Evolutionary conservation across 805 yeast species (phyloP).

Genomic region (Saccharomycopsis fibuligera): DNA sequence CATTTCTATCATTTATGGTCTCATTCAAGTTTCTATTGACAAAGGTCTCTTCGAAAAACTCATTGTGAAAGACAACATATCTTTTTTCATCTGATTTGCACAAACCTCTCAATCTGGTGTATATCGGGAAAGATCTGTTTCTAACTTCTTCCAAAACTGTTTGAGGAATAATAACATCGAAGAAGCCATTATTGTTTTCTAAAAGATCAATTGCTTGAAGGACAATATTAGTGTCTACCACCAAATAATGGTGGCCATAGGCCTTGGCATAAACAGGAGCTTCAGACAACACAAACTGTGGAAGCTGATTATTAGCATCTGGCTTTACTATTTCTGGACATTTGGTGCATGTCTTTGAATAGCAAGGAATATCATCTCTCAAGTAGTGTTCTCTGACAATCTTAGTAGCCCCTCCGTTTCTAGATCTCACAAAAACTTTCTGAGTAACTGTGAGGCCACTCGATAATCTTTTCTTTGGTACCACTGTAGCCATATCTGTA

Average conservation of each 20-base stretch:
- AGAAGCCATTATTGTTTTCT: conserved; percentile 70
- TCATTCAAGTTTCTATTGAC: conserved; percentile 59
- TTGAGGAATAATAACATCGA: conserved; percentile 91
- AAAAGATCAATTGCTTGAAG: conserved; percentile 84
- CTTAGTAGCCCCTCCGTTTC: conserved; percentile 85
- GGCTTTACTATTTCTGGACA: conserved; percentile 54
- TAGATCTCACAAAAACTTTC: conserved; percentile 86
- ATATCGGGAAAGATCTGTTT: conserved; percentile 80
- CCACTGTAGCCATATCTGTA: conserved; percentile 21
- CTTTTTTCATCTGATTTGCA: conserved; percentile 71
- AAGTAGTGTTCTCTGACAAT: conserved; percentile 91
- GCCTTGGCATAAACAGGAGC: conserved; percentile 44
- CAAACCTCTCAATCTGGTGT: conserved; percentile 72
- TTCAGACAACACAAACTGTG: conserved; percentile 58
- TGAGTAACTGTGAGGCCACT: conserved; percentile 64
- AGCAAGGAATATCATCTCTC: conserved; percentile 89
- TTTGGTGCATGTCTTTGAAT: conserved; percentile 57
- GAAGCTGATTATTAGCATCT: conserved; percentile 62
- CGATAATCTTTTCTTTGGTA: conserved; percentile 37
- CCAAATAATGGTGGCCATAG: conserved; percentile 70
- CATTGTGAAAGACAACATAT: conserved; percentile 89
- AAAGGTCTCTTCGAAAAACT: conserved; percentile 69
- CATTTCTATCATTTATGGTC: conserved; percentile 82
- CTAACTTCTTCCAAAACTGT: conserved; percentile 91
- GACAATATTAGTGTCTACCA: conserved; percentile 84